These are phyloP conservation scores for Termitomyces sp. DNA, from an alignment of 768 basidiomycete genomes.

Conservation along the genomic window DNA sequence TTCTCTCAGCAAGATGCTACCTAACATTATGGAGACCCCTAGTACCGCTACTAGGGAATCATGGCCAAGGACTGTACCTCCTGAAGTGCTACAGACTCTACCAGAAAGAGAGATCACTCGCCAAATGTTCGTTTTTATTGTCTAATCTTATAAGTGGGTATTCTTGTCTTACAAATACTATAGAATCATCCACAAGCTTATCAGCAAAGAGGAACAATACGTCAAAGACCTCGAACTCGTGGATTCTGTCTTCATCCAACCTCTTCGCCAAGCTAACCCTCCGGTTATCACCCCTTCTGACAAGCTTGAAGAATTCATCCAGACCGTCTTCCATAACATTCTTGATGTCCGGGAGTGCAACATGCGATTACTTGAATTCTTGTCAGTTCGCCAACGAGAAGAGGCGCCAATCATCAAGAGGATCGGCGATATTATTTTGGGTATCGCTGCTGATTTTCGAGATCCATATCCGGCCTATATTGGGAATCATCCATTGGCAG, in stretches of 20 bases:
- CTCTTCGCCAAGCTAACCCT: slow-evolving; percentile 39
- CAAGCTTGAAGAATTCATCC: slow-evolving; percentile 77
- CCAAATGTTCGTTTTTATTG: slow-evolving; percentile 49
- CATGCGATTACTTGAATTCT: slow-evolving; percentile 70
- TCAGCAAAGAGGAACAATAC: slow-evolving; percentile 88
- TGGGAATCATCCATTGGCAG: slow-evolving; percentile 82
- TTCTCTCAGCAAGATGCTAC: slow-evolving; percentile 21
- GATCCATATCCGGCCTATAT: slow-evolving; percentile 80
- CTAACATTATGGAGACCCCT: slow-evolving; percentile 22
- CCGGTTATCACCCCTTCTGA: slow-evolving; percentile 38
- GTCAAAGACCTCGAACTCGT: slow-evolving; percentile 82
- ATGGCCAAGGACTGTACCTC: slow-evolving; percentile 43
- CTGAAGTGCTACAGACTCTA: slow-evolving; percentile 38
- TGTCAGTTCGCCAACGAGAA: slow-evolving; percentile 83
- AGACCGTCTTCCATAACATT: slow-evolving; percentile 85
- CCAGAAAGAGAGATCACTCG: slow-evolving; percentile 76
- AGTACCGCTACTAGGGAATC: slow-evolving; percentile 43
- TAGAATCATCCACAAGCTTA: slow-evolving; percentile 82
- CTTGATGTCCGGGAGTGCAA: slow-evolving; percentile 80
- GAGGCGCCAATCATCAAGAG: slow-evolving; percentile 75
- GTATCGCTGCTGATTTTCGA: slow-evolving; percentile 83
- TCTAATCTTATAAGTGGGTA: background rate
- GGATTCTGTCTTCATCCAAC: slow-evolving; percentile 57
- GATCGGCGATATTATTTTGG: slow-evolving; percentile 87
- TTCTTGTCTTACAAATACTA: background rate